Base-by-base conservation (phyloP, 169 alveolate species). In the Plasmodium chabaudi region DNA sequence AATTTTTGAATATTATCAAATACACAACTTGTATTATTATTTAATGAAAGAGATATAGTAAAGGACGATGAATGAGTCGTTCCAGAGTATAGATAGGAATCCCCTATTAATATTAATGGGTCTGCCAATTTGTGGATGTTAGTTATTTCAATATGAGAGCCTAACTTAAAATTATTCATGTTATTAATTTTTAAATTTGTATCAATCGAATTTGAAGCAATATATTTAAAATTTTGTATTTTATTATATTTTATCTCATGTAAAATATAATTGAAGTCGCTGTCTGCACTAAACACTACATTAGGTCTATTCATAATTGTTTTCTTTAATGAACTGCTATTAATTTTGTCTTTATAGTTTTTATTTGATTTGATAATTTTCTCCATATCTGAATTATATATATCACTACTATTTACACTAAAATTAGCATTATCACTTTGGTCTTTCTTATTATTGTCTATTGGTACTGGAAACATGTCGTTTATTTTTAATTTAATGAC, bases 221-320 rank as follows among this genome's bases (percentile, higher is more conserved):
- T 27, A 47, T 56, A 27, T 17, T 67, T 9, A 68, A 82, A 82
- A 55, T 67, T 72, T 61, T 51, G 90, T 15, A 44, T 39, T 49
- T 68, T 82, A 19, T 47, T 82, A 68, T 51, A 60, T 71, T 82
- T 82, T 13, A 82, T 68, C 56, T 82, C 90, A 4, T 82, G 65
- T 57, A 82, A 51, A 67, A 82, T 59, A 49, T 56, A 82, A 57
- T 82, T 59, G 21, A 82, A 82, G 23, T 68, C 57, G 6, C 23
- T 68, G 39, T 82, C 90, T 5, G 90, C 90, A 49, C 90, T 67
- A 60, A 82, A 68, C 9, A 82, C 61, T 53, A 82, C 57, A 25
- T 51, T 55, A 19, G 90, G 84, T 17, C 17, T 25, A 12, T 67
- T 61, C 53, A 65, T 34, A 9, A 3, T 25, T 61, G 51, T 82